phyloP scores from a whole-genome alignment of 140 eudicot genomes.

The Cichorium intybus region DNA sequence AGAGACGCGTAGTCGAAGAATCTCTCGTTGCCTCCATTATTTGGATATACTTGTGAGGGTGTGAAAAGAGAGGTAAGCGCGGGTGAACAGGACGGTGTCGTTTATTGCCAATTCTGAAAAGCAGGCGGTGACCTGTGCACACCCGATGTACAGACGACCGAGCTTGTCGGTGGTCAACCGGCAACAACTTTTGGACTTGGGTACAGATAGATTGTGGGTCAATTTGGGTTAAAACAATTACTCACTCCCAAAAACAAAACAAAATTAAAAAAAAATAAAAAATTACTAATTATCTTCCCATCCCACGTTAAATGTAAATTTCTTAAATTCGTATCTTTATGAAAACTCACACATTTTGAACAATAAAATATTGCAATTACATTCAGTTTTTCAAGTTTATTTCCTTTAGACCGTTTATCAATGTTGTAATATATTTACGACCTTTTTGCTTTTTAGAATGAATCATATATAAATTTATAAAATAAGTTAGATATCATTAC shows the following conservation, averaged over 20 bases:
- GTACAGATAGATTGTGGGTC: constrained; percentile 27
- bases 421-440: too few species aligned
- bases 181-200: constrained; percentile 27
- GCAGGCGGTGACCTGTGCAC: constrained; percentile 28
- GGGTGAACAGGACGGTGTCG: background rate
- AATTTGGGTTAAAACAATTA: constrained; percentile 23
- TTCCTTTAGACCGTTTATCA: too few species aligned
- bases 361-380: too few species aligned
- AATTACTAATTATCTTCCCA: background rate
- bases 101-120: background rate
- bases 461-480: too few species aligned
- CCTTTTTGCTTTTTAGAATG: too few species aligned
- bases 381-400: too few species aligned
- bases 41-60: background rate
- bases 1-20: constrained; percentile 1
- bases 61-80: background rate
- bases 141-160: constrained; percentile 19
- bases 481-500: too few species aligned
- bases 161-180: constrained; percentile 46
- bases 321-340: too few species aligned
- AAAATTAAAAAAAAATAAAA: background rate
- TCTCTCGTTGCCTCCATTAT: constrained; percentile 14
- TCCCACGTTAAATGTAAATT: too few species aligned
- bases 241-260: constrained; percentile 2
- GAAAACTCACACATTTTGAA: too few species aligned